Base-by-base conservation (phyloP, 75 land plant genomes). In the Ceratopteris richardii region DNA sequence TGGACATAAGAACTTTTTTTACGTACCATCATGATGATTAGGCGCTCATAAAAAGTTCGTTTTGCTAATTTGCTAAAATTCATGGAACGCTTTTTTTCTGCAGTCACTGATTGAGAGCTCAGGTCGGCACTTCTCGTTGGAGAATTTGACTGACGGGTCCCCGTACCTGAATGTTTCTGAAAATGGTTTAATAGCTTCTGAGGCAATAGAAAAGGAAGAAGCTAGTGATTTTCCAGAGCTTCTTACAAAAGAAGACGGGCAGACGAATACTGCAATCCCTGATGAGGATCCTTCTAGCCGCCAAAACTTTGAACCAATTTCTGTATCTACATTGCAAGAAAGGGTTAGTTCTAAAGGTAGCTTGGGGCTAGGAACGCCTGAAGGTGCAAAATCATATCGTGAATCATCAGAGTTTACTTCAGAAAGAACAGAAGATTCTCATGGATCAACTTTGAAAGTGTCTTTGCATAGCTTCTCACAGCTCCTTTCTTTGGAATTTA, bases 131-230 rank as follows among this genome's bases (percentile, higher is more conserved):
- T 9, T 9, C 37, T 33, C 21, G 14, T 50, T 29, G 29, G 71
- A 68, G 30, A 62, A 72, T 22, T 22, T 66, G 51, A 65, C 86
- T 61, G 96, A 86, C 61, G 77, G 86, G 54, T 76, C 65, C 16
- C 83, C 83, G 19, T 80, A 71, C 44, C n/a, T 80, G 43, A 63
- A 63, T 58, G 31, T 71, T 21, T 33, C 67, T 5, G 56, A 47
- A 50, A 80, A 79, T 78, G 87, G 84, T 30, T 58, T 75, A 28
- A 73, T 69, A 53, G 64, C 79, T 36, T 61, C 64, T 18, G 78
- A 68, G 29, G 68, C 68, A 37, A 20, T 46, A 14, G 4, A 5
- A 14, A 17, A 20, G 21, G 4, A 46, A 14, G 14, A 46, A 2
- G 1, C 48, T 46, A 17, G 14, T n/a, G 17, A 46, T n/a, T 14